These are phyloP conservation scores for Acer negundo DNA, from an alignment of 345 rosid genomes.

Conservation along the genomic window DNA sequence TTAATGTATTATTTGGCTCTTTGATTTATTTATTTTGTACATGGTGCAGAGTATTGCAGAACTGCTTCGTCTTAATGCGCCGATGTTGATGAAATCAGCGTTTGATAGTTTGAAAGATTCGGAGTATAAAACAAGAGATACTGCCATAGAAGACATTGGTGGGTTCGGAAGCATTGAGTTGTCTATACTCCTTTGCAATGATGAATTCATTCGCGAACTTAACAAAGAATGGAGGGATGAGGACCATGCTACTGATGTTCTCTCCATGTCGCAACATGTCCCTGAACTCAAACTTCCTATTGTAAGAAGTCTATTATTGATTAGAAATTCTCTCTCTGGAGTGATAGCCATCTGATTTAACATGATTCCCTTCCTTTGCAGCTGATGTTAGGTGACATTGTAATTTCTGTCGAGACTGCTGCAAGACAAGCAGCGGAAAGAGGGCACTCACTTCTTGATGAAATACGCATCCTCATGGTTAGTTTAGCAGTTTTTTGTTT, in stretches of 20 bases:
- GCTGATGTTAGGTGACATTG: conserved; percentile 98
- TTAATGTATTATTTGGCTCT: no score
- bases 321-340: not conserved
- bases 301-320: conserved; percentile 40
- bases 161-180: conserved; percentile 71
- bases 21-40: not conserved
- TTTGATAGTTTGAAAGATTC: conserved; percentile 68
- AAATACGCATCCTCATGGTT: conserved; percentile 91
- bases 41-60: conserved; percentile 78
- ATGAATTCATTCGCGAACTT: conserved; percentile 78
- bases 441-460: conserved; percentile 87
- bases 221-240: conserved; percentile 95
- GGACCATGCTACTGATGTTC: conserved; percentile 95
- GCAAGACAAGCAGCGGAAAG: conserved; percentile 92
- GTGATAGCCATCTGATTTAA: conserved; percentile 13
- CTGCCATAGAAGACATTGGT: conserved; percentile 62
- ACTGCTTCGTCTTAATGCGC: conserved; percentile 78
- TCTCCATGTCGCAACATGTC: conserved; percentile 87
- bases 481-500: conserved; percentile 24
- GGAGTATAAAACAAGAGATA: conserved; percentile 69
- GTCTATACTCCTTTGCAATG: conserved; percentile 84
- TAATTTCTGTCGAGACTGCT: conserved; percentile 91
- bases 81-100: conserved; percentile 79
- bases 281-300: conserved; percentile 80
- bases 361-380: conserved; percentile 33